A percentile compares a stretch with the other conserved stretches of the same genome.
These are phyloP conservation scores for Aspergillus pseudoterreus DNA, from an alignment of 2,329 filamentous ascomycete genomes.

Conservation along the genomic window DNA sequence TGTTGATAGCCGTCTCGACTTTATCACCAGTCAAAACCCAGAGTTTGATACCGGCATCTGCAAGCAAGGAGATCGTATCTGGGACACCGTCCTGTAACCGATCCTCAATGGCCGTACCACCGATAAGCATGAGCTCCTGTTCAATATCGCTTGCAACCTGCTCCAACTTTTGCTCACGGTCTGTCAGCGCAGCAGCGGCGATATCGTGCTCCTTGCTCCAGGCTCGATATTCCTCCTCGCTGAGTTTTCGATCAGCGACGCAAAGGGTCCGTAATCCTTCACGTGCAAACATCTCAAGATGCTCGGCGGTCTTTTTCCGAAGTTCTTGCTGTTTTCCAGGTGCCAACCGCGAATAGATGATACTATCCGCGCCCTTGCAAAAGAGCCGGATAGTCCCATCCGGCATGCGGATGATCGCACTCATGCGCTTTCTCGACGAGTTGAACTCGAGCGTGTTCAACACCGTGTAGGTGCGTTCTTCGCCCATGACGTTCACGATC, in stretches of 20 bases:
- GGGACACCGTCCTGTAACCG: conserved; percentile 94
- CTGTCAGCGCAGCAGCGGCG: conserved; percentile 75
- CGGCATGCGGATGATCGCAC: conserved; percentile 92
- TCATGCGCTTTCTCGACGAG: conserved; percentile 95
- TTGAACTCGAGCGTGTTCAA: conserved; percentile 98
- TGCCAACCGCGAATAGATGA: conserved; percentile 89
- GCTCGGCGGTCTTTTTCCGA: conserved; percentile 78
- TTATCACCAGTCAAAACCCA: conserved; percentile 99
- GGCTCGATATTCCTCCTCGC: conserved; percentile 74
- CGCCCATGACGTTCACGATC: conserved; percentile 78
- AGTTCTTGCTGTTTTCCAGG: conserved; percentile 82
- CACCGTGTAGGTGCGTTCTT: conserved; percentile 79
- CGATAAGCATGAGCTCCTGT: conserved; percentile 79
- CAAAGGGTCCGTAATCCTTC: conserved; percentile 94
- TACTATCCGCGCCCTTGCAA: conserved; percentile 96
- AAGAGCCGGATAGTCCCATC: conserved; percentile 84
- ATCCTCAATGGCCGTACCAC: conserved; percentile 96
- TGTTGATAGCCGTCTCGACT: conserved; percentile 99
- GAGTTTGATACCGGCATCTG: conserved; percentile 91
- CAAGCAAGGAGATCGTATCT: conserved; percentile 87
- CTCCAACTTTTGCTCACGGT: conserved; percentile 91
- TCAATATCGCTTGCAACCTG: conserved; percentile 86
- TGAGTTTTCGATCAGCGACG: conserved; percentile 77
- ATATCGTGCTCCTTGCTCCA: conserved; percentile 88
- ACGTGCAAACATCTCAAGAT: conserved; percentile 93